These are phyloP conservation scores for Xylariaceae sp. DNA, from an alignment of 2,329 filamentous ascomycete genomes.

Conservation along the genomic window DNA sequence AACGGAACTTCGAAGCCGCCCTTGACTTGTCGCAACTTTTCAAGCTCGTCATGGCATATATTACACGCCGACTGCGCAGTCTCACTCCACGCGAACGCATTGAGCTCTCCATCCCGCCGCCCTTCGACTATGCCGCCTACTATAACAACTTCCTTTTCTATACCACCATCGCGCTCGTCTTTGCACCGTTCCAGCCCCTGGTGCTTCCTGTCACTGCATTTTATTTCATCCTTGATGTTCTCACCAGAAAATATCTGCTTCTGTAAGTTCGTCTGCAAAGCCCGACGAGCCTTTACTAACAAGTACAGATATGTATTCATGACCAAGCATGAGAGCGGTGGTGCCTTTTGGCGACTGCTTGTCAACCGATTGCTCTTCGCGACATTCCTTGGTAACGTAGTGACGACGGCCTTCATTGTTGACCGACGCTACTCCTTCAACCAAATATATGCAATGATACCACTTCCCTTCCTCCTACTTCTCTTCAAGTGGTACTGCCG, in stretches of 20 bases:
- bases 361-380: constrained; percentile 61
- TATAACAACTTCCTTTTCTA: constrained; percentile 98
- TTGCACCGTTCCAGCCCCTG: constrained; percentile 77
- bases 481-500: constrained; percentile 81
- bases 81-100: constrained; percentile 87
- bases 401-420: constrained; percentile 55
- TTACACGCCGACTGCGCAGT: constrained; percentile 71
- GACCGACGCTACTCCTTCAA: constrained; percentile 53
- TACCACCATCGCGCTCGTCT: constrained; percentile 76
- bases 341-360: constrained; percentile 80
- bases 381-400: constrained; percentile 20
- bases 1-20: constrained; percentile 85
- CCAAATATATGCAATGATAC: constrained; percentile 61
- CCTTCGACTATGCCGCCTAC: constrained; percentile 89
- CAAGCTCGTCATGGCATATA: constrained; percentile 73
- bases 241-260: constrained; percentile 87
- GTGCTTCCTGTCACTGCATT: constrained; percentile 77
- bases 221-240: constrained; percentile 80
- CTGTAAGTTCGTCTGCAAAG: constrained; percentile 37
- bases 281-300: constrained; percentile 3
- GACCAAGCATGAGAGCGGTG: constrained; percentile 91
- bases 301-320: constrained; percentile 67
- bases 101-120: constrained; percentile 79
- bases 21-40: constrained; percentile 81
- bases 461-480: constrained; percentile 68